A percentile compares a stretch with the other conserved stretches of the same genome.
These are phyloP conservation scores for Rhododendron kiyosumense DNA, from an alignment of 148 eudicot species.

Conservation along the genomic window DNA sequence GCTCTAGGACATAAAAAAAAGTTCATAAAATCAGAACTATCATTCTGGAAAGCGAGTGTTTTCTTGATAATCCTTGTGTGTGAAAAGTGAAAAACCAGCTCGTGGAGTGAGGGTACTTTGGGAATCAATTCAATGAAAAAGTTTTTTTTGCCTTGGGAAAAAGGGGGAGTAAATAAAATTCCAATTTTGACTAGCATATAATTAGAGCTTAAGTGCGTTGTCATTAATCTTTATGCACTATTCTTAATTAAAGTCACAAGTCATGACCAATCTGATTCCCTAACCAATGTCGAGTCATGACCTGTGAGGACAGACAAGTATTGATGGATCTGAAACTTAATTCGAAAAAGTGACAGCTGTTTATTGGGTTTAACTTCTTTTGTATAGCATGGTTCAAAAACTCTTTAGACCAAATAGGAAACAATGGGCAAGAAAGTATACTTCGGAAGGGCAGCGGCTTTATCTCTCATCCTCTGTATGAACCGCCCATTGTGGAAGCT, in stretches of 20 bases:
- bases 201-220: neutral
- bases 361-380: neutral
- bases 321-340: neutral
- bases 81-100: neutral
- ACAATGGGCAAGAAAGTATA: slow-evolving; percentile 13
- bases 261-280: neutral
- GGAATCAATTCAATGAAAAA: neutral
- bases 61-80: neutral
- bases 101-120: neutral
- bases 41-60: neutral
- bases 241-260: neutral
- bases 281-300: neutral
- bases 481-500: slow-evolving; percentile 64
- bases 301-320: neutral
- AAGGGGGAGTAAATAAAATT: neutral
- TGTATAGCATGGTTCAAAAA: neutral
- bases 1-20: neutral
- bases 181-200: neutral
- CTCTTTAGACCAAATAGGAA: neutral
- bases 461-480: slow-evolving; percentile 52
- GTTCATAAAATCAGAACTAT: neutral
- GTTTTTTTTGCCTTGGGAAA: neutral
- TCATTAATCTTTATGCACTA: neutral
- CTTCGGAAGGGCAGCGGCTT: slow-evolving; percentile 48
- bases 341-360: neutral